Conservation (phyloP, 306 rosid genomes). For the Senna siamea region DNA sequence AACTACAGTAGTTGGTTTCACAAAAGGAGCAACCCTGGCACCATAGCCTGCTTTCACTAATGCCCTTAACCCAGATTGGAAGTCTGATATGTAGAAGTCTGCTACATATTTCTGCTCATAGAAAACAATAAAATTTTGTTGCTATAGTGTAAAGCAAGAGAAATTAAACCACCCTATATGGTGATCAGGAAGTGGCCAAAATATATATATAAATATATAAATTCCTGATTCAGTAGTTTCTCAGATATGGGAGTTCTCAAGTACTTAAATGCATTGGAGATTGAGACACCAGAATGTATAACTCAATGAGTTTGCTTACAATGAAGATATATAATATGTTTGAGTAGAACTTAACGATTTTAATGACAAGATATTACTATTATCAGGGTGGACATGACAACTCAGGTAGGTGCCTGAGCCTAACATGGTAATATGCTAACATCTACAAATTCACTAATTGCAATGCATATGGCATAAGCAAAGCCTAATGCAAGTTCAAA, state of each 20-base stretch:
- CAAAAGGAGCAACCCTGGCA: slow-evolving; percentile 91
- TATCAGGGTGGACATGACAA: slow-evolving; percentile 18
- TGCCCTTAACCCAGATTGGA: slow-evolving; percentile 96
- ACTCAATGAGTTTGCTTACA: slow-evolving; percentile 11
- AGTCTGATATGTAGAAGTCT: slow-evolving; percentile 93
- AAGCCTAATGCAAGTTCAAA: background rate
- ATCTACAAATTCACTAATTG: background rate
- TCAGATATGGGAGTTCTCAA: background rate
- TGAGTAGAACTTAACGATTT: background rate
- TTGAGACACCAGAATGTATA: background rate
- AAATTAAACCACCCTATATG: background rate
- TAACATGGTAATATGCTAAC: background rate
- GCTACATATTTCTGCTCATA: slow-evolving; percentile 78
- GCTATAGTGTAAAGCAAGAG: slow-evolving; percentile 11
- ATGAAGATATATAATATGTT: slow-evolving; percentile 6
- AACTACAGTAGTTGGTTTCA: slow-evolving; percentile 77
- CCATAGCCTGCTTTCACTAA: slow-evolving; percentile 94
- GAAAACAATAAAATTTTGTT: slow-evolving; percentile 35
- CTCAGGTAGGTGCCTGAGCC: slow-evolving; percentile 14
- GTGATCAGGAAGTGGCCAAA: slow-evolving; percentile 21
- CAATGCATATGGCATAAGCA: background rate
- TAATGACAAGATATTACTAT: slow-evolving; percentile 13
- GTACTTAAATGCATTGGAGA: background rate
- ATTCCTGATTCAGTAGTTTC: background rate
- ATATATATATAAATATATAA: background rate